Evolutionary conservation across 108 stramenopile genomes (phyloP), one percentile per base, ranked within the genome.

Genomic region (Skeletonema marinoi): DNA sequence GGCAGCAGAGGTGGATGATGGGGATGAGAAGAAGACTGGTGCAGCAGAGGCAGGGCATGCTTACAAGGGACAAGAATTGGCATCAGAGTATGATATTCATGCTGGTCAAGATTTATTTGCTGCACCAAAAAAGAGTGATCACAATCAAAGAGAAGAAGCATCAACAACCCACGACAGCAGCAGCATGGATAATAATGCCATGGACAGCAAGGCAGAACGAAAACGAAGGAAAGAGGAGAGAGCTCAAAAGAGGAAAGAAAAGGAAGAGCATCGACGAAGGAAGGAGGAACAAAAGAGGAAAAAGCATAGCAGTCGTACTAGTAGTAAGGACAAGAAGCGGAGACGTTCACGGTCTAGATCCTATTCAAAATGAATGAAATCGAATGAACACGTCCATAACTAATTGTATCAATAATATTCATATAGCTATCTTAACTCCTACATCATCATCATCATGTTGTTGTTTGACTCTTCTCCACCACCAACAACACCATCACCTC

Each of bases 71-170:
- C 83, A 92, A 67, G 90, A 96, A 71, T 68, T 98, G 62, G 90
- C 86, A 9, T 91, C 86, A 25, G 50, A 87, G 11, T 95, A 84
- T 56, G 77, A 85, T 64, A 82, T 99, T 36, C 80, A 89, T 32
- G 65, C 88, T 66, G 98, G 98, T 41, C 90, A 95, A 60, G 97
- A 99, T 85, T 82, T 98, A 65, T 99, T 96, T 76, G 94, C 92
- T 50, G 66, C 81, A 10, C 73, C 73, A 78, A 68, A 73, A 73
- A 25, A 41, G 39, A 66, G 62, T 25, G 19, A 62, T n/a, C 54
- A 68, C 29, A 65, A 75, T 25, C 21, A 9, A 54, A 21, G 51
- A 56, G 25, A 29, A 56, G 35, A 50, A 73, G 16, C 69, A 61
- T 58, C 66, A 71, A n/a, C n/a, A n/a, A n/a, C n/a, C n/a, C n/a